Percentiles rank a stretch among this genome's conserved stretches.
Evolutionary conservation across 2,329 filamentous ascomycete genomes (phyloP).

Genomic region (Cladosporium sphaerospermum): DNA sequence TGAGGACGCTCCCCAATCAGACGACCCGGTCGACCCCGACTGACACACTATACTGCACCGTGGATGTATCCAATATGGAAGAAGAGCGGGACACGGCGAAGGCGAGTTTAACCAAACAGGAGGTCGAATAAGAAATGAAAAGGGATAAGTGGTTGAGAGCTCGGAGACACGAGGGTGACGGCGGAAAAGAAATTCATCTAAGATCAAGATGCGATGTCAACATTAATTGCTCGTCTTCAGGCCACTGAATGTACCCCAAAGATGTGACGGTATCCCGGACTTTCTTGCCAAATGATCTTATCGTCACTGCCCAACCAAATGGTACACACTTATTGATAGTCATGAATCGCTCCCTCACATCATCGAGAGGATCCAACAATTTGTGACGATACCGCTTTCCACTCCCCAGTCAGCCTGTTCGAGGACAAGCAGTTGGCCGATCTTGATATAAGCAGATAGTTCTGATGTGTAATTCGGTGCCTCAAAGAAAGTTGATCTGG

Average conservation of each 20-base stretch:
- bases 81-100: no score
- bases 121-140: no score
- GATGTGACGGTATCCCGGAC: neutral
- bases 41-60: no score
- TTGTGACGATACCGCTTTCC: neutral
- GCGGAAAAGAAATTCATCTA: no score
- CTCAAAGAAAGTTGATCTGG: constrained; percentile 7
- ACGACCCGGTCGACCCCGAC: no score
- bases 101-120: no score
- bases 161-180: no score
- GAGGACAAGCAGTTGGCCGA: constrained; percentile 19
- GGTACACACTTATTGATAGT: neutral
- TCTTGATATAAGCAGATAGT: constrained; percentile 20
- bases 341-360: neutral
- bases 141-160: no score
- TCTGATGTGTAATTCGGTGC: constrained; percentile 14
- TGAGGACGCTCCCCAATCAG: no score
- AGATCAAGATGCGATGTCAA: no score
- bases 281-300: neutral
- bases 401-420: constrained; percentile 11
- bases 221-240: no score
- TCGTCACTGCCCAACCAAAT: neutral
- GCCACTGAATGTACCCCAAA: neutral
- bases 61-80: no score
- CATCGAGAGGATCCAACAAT: neutral